phyloP scores from a whole-genome alignment of 192 early-diverging fungal species.

The Mortierella antarctica region DNA sequence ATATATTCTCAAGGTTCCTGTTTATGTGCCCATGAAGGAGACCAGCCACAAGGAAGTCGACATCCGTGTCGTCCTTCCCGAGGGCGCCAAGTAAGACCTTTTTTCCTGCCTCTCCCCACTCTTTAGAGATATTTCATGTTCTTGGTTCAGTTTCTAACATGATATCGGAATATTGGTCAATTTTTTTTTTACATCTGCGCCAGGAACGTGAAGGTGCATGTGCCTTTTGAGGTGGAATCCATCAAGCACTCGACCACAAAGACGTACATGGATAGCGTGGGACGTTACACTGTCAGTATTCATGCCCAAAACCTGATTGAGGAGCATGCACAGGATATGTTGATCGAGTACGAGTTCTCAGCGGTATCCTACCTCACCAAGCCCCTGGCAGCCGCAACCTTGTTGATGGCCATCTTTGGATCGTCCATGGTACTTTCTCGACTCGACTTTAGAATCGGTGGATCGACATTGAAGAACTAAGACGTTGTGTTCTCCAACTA shows the following conservation, averaged over 20 bases:
- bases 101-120: not conserved
- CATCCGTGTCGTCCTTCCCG: slow-evolving; percentile 87
- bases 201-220: slow-evolving; percentile 73
- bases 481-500: not conserved
- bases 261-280: slow-evolving; percentile 92
- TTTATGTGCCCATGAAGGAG: slow-evolving; percentile 72
- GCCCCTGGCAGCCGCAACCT: slow-evolving; percentile 64
- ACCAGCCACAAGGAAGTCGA: slow-evolving; percentile 72
- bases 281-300: slow-evolving; percentile 84
- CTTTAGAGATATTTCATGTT: not conserved
- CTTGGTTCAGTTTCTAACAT: not conserved
- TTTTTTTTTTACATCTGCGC: not conserved
- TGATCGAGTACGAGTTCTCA: slow-evolving; percentile 68
- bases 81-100: slow-evolving; percentile 81
- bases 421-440: slow-evolving; percentile 65
- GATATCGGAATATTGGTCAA: not conserved
- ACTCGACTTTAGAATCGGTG: slow-evolving; percentile 66
- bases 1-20: slow-evolving; percentile 76
- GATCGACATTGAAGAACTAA: slow-evolving; percentile 43
- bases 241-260: slow-evolving; percentile 63
- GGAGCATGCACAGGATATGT: slow-evolving; percentile 64
- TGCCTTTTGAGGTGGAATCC: slow-evolving; percentile 72
- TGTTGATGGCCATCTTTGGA: slow-evolving; percentile 66
- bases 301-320: slow-evolving; percentile 78
- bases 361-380: slow-evolving; percentile 64